Base-by-base conservation (phyloP, 1,284 basidiomycete species). In the Phlebopus sp. region DNA sequence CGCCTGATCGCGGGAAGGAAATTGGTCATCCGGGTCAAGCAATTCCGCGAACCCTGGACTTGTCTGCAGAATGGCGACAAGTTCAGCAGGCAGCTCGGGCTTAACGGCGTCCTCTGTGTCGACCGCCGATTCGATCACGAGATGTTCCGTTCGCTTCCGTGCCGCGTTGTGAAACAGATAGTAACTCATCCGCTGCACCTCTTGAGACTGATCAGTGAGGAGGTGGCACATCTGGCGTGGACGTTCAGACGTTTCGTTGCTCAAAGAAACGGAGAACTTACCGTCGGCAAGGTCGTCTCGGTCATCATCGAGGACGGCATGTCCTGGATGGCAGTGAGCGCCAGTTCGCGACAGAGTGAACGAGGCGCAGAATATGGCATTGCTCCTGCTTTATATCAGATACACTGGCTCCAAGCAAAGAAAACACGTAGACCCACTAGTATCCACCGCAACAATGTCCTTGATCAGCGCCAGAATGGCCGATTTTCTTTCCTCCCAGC, bases 71-170 rank as follows among this genome's bases (percentile, higher is more conserved):
- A 92, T 73, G 3, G 71, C 69, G 15, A 95, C 56, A 10, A 96
- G 70, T 57, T 90, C 84, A 1, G 52, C 9, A 0, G 93, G 90
- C 7, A 95, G 67, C 18, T 78, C 71, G 9, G 74, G 67, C 47
- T 73, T 77, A 44, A 78, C 63, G 25, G 52, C 65, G 23, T 66
- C 76, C 44, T 82, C 79, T 0, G 76, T 72, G 51, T 88, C 85
- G 7, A 93, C 82, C 30, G 86, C 92, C 4, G 86, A 84, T 60
- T 97, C 91, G 30, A 97, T 78, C 15, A 95, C 90, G 37, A 94
- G 73, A 49, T 86, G 68, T 50, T 91, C 86, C 0, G 90, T 92
- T 37, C 80, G 76, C 59, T 81, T 82, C 57, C 73, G 71, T 8
- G 89, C 82, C 5, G 86, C 82, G 31, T 70, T 71, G 37, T 74